A percentile compares a stretch with the other conserved stretches of the same genome.
phyloP scores from a whole-genome alignment of 2,329 filamentous ascomycete genomes.

The Microsporum ferrugineum region DNA sequence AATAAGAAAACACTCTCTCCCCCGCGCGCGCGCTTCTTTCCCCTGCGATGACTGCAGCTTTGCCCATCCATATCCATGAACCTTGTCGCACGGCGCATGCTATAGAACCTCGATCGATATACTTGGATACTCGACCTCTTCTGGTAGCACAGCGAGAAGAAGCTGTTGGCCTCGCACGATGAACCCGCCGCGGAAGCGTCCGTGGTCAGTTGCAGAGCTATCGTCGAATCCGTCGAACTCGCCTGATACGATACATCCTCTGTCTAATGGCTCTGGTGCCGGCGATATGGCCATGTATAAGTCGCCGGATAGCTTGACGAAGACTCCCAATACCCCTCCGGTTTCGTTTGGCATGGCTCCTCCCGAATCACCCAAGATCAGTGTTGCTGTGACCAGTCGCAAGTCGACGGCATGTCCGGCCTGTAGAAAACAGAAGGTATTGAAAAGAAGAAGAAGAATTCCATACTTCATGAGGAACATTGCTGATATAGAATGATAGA shows the following conservation, averaged over 20 bases:
- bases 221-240: conserved; percentile 3
- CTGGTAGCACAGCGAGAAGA: background rate
- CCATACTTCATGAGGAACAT: background rate
- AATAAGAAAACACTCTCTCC: background rate
- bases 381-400: conserved; percentile 19
- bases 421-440: conserved; percentile 42
- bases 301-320: conserved; percentile 8
- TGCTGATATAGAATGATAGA: conserved; percentile 3
- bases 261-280: background rate
- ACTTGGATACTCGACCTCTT: background rate
- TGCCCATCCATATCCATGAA: conserved; percentile 1
- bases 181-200: conserved; percentile 9
- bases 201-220: conserved; percentile 9
- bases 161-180: background rate
- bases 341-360: background rate
- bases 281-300: conserved; percentile 4
- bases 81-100: background rate
- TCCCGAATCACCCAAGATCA: conserved; percentile 4
- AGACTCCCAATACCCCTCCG: conserved; percentile 6
- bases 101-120: background rate
- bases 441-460: background rate
- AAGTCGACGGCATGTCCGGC: conserved; percentile 39
- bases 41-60: conserved; percentile 2
- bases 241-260: background rate
- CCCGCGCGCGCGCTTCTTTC: background rate